Percentiles rank a stretch among this genome's conserved stretches.
Conservation (phyloP, 148 eudicot genomes). For the Euryodendron excelsum region DNA sequence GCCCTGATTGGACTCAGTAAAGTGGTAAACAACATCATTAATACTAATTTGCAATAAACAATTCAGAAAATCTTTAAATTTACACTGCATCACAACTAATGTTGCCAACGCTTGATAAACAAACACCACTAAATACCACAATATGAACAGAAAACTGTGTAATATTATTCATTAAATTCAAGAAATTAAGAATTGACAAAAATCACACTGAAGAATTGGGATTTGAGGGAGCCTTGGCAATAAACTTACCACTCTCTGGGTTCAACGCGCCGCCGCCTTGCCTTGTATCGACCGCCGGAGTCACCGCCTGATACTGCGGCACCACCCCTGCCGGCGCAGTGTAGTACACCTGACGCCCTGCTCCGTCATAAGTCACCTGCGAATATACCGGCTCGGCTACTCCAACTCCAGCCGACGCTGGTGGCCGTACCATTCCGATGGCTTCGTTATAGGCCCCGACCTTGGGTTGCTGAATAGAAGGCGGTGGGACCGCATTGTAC, state of each 20-base stretch:
- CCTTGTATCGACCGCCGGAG: slow-evolving; percentile 23
- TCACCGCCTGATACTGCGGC: slow-evolving; percentile 28
- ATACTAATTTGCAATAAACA: too few relatives aligned
- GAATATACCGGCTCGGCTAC: slow-evolving; percentile 22
- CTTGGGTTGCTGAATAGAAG: slow-evolving; percentile 15
- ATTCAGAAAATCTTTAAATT: too few relatives aligned
- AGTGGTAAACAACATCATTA: too few relatives aligned
- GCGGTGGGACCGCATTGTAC: slow-evolving; percentile 26
- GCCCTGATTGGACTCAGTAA: too few relatives aligned
- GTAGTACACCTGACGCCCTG: slow-evolving; percentile 58
- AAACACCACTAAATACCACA: neutral
- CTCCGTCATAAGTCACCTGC: slow-evolving; percentile 48
- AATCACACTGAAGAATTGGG: slow-evolving; percentile 31
- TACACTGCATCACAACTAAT: too few relatives aligned
- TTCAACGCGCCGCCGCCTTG: slow-evolving; percentile 21
- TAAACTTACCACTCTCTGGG: slow-evolving; percentile 24
- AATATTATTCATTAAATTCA: neutral
- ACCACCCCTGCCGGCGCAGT: slow-evolving; percentile 28
- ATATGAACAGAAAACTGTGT: neutral
- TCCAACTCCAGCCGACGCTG: neutral
- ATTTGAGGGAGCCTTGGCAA: slow-evolving; percentile 12
- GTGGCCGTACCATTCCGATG: slow-evolving; percentile 26
- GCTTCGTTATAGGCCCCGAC: too few relatives aligned
- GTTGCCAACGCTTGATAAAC: too few relatives aligned
- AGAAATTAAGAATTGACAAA: neutral